Conservation (phyloP, 2,329 filamentous ascomycete genomes). For the Aspergillus pseudotamarii region DNA sequence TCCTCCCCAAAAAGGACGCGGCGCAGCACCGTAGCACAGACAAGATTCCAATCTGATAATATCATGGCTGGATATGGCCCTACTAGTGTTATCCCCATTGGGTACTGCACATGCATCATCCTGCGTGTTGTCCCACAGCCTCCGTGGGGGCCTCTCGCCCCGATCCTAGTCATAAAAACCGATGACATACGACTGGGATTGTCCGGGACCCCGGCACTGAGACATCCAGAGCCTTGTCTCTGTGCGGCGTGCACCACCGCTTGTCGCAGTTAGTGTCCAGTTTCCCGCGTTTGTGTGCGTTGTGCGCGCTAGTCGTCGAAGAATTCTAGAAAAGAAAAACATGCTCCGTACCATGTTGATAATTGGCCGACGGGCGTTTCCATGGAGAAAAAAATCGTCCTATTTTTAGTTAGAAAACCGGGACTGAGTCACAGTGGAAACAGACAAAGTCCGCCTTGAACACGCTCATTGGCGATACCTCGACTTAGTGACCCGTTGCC, state of each 20-base stretch:
- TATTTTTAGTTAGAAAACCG: slow-evolving; percentile 33
- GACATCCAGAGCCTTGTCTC: neutral
- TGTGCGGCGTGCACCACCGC: slow-evolving; percentile 4
- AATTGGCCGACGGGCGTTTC: neutral
- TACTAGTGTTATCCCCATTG: neutral
- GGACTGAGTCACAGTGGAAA: slow-evolving; percentile 12
- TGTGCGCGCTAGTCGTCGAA: slow-evolving; percentile 23
- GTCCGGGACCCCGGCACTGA: neutral
- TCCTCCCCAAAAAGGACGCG: neutral
- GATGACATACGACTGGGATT: neutral
- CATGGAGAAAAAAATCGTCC: slow-evolving; percentile 1
- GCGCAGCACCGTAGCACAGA: neutral
- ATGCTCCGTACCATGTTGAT: slow-evolving; percentile 10
- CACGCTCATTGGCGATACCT: slow-evolving; percentile 2
- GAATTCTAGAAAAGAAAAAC: slow-evolving; percentile 35
- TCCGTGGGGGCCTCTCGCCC: slow-evolving; percentile 3
- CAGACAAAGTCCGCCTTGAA: neutral
- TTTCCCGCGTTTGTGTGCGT: slow-evolving; percentile 5
- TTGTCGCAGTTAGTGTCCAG: slow-evolving; percentile 3
- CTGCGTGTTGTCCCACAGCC: slow-evolving; percentile 6
- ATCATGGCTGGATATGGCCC: neutral
- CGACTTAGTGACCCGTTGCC: neutral
- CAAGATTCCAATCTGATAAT: slow-evolving; percentile 6
- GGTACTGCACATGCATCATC: neutral
- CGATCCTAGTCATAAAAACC: neutral